Conservation (phyloP, 202 grass and related monocot genomes). For the Carex sylvatica region DNA sequence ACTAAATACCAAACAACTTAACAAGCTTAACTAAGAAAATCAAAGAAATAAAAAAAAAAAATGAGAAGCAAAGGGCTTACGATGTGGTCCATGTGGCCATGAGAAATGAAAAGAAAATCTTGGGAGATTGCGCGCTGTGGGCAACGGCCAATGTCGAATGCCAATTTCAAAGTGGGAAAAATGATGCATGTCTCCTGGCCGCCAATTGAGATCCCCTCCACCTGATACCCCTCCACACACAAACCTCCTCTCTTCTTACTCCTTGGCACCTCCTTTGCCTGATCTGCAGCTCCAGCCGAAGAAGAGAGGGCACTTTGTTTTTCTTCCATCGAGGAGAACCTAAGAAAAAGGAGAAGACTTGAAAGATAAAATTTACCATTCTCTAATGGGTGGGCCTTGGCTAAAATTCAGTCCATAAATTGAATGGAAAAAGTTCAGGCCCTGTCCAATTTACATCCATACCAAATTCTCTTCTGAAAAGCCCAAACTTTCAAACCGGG, state of each 20-base stretch:
- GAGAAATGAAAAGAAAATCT: constrained; percentile 92
- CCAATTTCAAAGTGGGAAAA: constrained; percentile 73
- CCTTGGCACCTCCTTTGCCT: not conserved
- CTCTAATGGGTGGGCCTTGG: too few species aligned
- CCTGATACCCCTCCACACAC: constrained; percentile 63
- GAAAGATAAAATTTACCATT: not conserved
- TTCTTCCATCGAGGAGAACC: constrained; percentile 8
- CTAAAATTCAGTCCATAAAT: too few species aligned
- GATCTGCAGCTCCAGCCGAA: not conserved
- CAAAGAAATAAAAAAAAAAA: not conserved
- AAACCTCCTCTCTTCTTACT: constrained; percentile 25
- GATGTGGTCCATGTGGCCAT: constrained; percentile 92
- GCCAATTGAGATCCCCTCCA: constrained; percentile 89
- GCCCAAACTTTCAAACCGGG: too few species aligned
- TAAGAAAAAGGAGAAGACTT: not conserved
- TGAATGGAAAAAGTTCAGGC: too few species aligned
- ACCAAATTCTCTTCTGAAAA: too few species aligned
- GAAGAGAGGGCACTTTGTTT: not conserved
- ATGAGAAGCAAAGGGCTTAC: not conserved
- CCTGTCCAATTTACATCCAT: too few species aligned
- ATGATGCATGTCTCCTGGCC: constrained; percentile 93
- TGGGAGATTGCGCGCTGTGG: constrained; percentile 75
- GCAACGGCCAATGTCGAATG: constrained; percentile 95
- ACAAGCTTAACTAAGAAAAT: not conserved
- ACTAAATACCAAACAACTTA: not conserved